Percentiles rank a stretch among this genome's conserved stretches.
Conservation (phyloP, 176 grass and related monocot species). For the Oryza coarctata region DNA sequence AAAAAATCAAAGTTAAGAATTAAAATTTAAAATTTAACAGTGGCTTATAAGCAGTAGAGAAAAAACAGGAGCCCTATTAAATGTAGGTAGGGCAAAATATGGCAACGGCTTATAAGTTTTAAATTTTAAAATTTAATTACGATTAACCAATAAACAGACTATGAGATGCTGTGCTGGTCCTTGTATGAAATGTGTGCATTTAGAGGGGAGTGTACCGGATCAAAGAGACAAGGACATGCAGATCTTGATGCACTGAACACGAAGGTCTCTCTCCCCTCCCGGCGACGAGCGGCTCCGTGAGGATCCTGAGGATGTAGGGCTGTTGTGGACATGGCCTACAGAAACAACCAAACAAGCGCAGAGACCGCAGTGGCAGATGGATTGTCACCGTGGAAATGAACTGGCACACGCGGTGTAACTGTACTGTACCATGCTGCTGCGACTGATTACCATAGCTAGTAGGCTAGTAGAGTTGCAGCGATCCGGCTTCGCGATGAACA, state of each 20-base stretch:
- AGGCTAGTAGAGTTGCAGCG: neutral
- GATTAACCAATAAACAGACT: too few relatives aligned
- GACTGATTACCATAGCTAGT: neutral
- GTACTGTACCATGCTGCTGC: neutral
- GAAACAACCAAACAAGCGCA: neutral
- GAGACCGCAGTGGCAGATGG: neutral
- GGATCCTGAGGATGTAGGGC: neutral
- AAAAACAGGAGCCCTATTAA: too few relatives aligned
- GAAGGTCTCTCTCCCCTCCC: neutral
- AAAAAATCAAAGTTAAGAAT: too few relatives aligned
- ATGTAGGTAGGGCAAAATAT: too few relatives aligned
- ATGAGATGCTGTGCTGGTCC: neutral
- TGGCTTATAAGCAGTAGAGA: too few relatives aligned
- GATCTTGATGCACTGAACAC: conserved; percentile 16
- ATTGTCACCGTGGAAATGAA: neutral
- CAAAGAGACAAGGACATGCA: neutral
- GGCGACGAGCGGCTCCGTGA: conserved; percentile 40
- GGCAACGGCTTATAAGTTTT: too few relatives aligned
- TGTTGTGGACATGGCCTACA: neutral
- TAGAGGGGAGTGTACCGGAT: conserved; percentile 1
- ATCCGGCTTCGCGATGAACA: too few relatives aligned
- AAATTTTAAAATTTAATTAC: too few relatives aligned
- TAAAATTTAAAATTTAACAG: too few relatives aligned
- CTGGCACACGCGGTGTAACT: neutral
- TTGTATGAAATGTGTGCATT: neutral